Evolutionary conservation across 2,329 filamentous ascomycete genomes (phyloP), one percentile per base, ranked within the genome.

Genomic region (Curvularia eragrostidis): DNA sequence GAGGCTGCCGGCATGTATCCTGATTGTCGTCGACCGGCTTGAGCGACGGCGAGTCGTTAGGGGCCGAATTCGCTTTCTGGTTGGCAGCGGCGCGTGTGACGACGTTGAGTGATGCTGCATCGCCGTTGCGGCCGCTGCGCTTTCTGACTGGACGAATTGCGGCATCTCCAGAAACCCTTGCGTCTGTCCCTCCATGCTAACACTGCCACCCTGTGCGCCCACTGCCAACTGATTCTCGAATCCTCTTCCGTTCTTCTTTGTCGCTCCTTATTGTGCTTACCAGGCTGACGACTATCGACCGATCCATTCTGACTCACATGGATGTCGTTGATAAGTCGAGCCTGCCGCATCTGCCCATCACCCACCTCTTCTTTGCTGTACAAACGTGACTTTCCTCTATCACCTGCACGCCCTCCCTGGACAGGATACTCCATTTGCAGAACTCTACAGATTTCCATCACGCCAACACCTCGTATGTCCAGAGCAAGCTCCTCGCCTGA

Each of bases 1-100:
- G 65, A 63, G 65, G 60, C 49, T 56, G 64, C 59, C 69, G 66
- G 71, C 73, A 76, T 76, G 71, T 75, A 76, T 73, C 58, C 66
- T 63, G 57, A 48, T 56, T 53, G 26, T 52, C 47, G 44, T 48
- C 26, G 21, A 34, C 52, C 18, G 39, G 42, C 28, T 28, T 51
- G 41, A 43, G 52, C 58, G 23, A 55, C 54, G 48, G 48, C 30
- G 42, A 49, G 47, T 23, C 19, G 43, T 38, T 54, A 44, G 52
- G 39, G 28, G 41, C 24, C 23, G 36, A 30, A 52, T 54, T 59
- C 54, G 49, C 53, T 48, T 48, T 56, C 52, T 52, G 52, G 54
- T 55, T 47, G 54, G 62, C 46, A 50, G 48, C 48, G 55, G 52
- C 46, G 59, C 56, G 59, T 44, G 65, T 67, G 67, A 66, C 63